These are phyloP conservation scores for Gautieria morchelliformis DNA, from an alignment of 768 basidiomycete genomes.

Conservation along the genomic window DNA sequence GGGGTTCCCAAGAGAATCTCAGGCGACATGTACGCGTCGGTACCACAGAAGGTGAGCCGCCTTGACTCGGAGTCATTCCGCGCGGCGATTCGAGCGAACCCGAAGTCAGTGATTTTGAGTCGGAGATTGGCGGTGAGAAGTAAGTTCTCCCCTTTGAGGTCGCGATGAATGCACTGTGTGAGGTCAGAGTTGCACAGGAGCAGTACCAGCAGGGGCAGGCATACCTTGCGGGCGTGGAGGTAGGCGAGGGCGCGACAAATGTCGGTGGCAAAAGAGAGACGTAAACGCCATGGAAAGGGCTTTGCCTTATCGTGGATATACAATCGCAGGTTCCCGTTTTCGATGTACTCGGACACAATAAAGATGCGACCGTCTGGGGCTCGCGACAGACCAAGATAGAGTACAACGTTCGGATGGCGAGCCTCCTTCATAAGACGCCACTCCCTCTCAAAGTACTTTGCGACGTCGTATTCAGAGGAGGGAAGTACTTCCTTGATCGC, in stretches of 20 bases:
- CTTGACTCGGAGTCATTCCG: slow-evolving; percentile 84
- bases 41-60: slow-evolving; percentile 80
- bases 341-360: slow-evolving; percentile 92
- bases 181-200: background rate
- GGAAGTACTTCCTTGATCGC: slow-evolving; percentile 96
- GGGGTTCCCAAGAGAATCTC: slow-evolving; percentile 88
- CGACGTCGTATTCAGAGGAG: slow-evolving; percentile 84
- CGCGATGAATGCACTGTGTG: slow-evolving; percentile 40
- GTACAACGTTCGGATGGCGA: slow-evolving; percentile 85
- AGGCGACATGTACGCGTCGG: slow-evolving; percentile 93
- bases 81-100: slow-evolving; percentile 90
- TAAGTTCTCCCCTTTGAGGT: slow-evolving; percentile 96
- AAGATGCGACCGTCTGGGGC: slow-evolving; percentile 84
- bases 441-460: slow-evolving; percentile 98
- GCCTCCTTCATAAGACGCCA: slow-evolving; percentile 96
- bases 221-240: slow-evolving; percentile 77
- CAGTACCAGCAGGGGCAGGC: background rate
- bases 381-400: slow-evolving; percentile 83
- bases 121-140: slow-evolving; percentile 92
- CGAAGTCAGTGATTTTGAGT: slow-evolving; percentile 98
- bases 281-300: slow-evolving; percentile 87
- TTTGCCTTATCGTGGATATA: slow-evolving; percentile 82
- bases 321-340: slow-evolving; percentile 80
- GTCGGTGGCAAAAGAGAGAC: slow-evolving; percentile 91
- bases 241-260: slow-evolving; percentile 93